Base-by-base conservation (phyloP, 1,139 yeast genomes). In the Ashbya aceris region DNA sequence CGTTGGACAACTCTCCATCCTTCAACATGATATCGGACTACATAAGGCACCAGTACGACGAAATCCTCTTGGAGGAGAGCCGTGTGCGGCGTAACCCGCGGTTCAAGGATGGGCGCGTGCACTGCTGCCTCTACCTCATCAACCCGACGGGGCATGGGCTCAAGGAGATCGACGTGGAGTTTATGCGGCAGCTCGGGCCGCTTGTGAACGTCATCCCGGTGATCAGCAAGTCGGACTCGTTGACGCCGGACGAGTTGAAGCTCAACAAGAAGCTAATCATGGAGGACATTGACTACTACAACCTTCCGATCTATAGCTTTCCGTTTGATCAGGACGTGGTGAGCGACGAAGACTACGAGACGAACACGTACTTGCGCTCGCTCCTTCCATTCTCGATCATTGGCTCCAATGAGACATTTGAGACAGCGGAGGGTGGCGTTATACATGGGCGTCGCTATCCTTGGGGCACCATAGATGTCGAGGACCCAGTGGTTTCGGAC, bases 401-500 rank as follows among this genome's bases (percentile, higher is more conserved):
- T 52, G 83, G 95, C 6, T 81, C 94, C 2, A 77, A 76, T 48
- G 76, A 74, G 29, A 70, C 70, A 29, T 68, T 66, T 43, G 87
- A 81, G 53, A 63, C 73, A 10, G 62, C 56, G 9, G 71, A 78
- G 17, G 91, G 89, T 8, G 70, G 73, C 47, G 61, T 71, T 38
- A 73, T 83, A 36, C 77, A 89, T 49, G 96, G 86, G 7, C 76
- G 98, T 61, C 76, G 79, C 61, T 91, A 89, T 60, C 96, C 96
- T 13, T 91, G 98, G 97, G 97, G 97, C 0, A 64, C 77, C 42
- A 79, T 91, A 39, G 94, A 89, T 59, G 85, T 89, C 39, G 89
- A 85, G 56, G 93, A 91, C 60, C 79, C 94, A 14, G 76, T 76
- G 44, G 76, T 80, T 53, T 80, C 93, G 43, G 97, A 91, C 62